Percentiles rank a stretch among this genome's conserved stretches.
Conservation (phyloP, 257 asterid species). For the Solanum lycopersicoides region DNA sequence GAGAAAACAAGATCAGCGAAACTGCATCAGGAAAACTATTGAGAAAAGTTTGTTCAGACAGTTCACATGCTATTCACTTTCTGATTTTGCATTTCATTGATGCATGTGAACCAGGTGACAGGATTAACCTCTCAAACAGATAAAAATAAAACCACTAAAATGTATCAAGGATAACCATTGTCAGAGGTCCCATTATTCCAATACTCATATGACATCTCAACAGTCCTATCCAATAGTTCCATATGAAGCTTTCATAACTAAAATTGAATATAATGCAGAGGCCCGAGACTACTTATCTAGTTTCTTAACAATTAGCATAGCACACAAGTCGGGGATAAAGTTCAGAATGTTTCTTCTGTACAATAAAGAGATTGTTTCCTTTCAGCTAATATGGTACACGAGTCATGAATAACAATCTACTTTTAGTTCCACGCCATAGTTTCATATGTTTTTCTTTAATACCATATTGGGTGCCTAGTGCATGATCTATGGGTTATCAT, state of each 20-base stretch:
- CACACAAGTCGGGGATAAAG: background rate
- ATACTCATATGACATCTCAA: background rate
- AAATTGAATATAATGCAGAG: background rate
- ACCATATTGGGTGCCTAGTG: background rate
- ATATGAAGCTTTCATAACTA: background rate
- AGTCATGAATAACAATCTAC: background rate
- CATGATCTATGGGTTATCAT: background rate
- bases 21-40: background rate
- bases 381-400: background rate
- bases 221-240: background rate
- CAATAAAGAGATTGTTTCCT: background rate
- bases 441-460: background rate
- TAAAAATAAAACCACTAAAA: background rate
- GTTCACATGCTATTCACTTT: background rate
- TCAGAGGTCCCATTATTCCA: background rate
- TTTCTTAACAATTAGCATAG: background rate
- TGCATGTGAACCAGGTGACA: background rate
- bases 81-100: background rate
- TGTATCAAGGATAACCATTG: background rate
- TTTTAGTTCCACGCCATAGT: background rate
- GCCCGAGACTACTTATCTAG: background rate
- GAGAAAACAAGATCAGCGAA: background rate
- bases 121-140: background rate
- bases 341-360: background rate
- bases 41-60: background rate